Base-by-base conservation (phyloP, 2,329 filamentous ascomycete genomes). In the Tolypocladium album region DNA sequence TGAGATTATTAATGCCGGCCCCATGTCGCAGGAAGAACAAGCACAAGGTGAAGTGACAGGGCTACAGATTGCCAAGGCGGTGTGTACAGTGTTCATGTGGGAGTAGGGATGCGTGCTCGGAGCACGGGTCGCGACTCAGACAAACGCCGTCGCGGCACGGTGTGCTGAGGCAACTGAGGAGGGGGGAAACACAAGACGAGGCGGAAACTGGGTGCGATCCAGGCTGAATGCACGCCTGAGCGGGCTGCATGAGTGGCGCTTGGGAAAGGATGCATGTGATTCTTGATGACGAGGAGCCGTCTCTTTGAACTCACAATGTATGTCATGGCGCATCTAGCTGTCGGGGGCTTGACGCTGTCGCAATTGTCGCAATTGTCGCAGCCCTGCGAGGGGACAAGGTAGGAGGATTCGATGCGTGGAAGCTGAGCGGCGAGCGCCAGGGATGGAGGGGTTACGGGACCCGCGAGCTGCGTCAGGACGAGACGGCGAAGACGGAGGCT, bases 291-390 rank as follows among this genome's bases (percentile, higher is more conserved):
- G 59, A 61, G 60, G 60, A 57, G 59, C 39, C 61, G 58, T 62
- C 64, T 65, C 58, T 61, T 58, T 3, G 56, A 57, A 74, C 72
- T 74, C 69, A 74, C 72, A 70, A 74, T 74, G 66, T 73, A 74
- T 68, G 72, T 73, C 72, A 74, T 74, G 69, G 69, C 70, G 71
- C 71, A 71, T 72, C 60, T 60, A 59, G 60, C 62, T 61, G 50
- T 34, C 17, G 47, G 61, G 65, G 62, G 65, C 40, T 62, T 36
- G 7, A 62, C 62, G 60, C 58, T 64, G 62, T 65, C 63, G 62
- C 59, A 45, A 24, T 36, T 64, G 62, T 65, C 63, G 62, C 59
- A 45, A 24, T 36, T 47, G 59, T 58, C 57, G 43, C 42, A 13
- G 31, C 43, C 43, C 40, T 45, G n/a, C 20, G 43, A 58, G n/a